phyloP scores from a whole-genome alignment of 176 grass and related monocot genomes.

The Oropetium thomaeum region DNA sequence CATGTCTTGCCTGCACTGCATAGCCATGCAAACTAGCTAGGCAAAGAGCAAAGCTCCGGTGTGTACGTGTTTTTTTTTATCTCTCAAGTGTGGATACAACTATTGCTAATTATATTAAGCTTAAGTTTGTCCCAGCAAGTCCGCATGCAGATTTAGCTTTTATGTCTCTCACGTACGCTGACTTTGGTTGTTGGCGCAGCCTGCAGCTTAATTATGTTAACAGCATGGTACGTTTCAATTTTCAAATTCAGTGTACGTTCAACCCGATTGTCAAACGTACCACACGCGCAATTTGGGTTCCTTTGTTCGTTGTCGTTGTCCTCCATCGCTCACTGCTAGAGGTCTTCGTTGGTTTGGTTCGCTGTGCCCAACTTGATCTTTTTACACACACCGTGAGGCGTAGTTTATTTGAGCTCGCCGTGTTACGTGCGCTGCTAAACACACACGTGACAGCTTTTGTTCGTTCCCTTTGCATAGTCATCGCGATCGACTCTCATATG shows the following conservation, averaged over 20 bases:
- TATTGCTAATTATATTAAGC: too few relatives aligned
- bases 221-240: too few relatives aligned
- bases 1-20: background rate
- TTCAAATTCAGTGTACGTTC: background rate
- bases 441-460: background rate
- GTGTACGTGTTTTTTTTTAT: too few relatives aligned
- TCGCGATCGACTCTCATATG: background rate
- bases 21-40: background rate
- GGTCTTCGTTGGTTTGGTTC: too few relatives aligned
- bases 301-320: too few relatives aligned
- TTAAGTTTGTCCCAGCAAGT: constrained; percentile 8
- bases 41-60: background rate
- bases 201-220: background rate
- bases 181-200: background rate
- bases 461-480: background rate
- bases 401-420: too few relatives aligned
- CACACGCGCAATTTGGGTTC: background rate
- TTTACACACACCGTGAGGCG: too few relatives aligned
- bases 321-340: background rate
- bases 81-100: background rate
- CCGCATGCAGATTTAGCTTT: background rate
- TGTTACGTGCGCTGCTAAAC: constrained; percentile 13
- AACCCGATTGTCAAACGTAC: background rate
- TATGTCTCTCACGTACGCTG: background rate
- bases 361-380: constrained; percentile 15